phyloP scores from a whole-genome alignment of 1,284 basidiomycete genomes.

The Ustilago curta region DNA sequence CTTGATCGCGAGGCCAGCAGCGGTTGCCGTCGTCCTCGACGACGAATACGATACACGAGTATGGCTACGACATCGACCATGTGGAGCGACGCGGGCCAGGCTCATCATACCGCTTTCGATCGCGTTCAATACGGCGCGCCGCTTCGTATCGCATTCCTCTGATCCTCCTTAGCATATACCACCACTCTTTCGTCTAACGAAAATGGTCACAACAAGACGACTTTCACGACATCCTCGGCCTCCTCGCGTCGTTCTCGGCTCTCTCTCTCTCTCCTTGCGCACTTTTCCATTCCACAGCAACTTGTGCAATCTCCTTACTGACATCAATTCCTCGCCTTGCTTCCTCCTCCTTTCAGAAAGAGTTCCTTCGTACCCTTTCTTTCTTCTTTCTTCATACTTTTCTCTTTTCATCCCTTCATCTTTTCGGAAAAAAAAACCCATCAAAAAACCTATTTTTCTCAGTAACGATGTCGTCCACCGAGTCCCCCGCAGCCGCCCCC shows the following conservation, averaged over 20 bases:
- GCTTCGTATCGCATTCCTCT: not conserved
- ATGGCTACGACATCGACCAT: not conserved
- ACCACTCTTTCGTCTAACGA: not conserved
- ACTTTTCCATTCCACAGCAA: not conserved
- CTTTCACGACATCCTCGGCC: not conserved
- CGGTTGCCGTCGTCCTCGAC: not conserved
- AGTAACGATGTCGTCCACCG: constrained; percentile 56
- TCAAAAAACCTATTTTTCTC: constrained; percentile 10
- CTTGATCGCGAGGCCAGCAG: not conserved
- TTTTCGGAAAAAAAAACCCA: constrained; percentile 24
- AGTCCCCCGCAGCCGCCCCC: constrained; percentile 52
- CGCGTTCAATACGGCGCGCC: not conserved
- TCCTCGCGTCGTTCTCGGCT: not conserved
- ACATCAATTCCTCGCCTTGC: constrained; percentile 4
- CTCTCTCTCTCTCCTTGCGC: not conserved
- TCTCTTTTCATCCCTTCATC: constrained; percentile 1
- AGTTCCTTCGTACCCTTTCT: constrained; percentile 35
- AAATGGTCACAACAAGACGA: not conserved
- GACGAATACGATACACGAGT: not conserved
- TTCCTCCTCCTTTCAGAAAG: constrained; percentile 21
- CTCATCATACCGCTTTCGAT: not conserved
- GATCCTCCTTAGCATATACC: not conserved
- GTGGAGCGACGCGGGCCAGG: not conserved
- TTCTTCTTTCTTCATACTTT: constrained; percentile 20
- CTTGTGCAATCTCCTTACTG: constrained; percentile 9